Percentiles rank a stretch among this genome's conserved stretches.
These are phyloP conservation scores for Erodium trifolium DNA, from an alignment of 441 rosid species.

Conservation along the genomic window DNA sequence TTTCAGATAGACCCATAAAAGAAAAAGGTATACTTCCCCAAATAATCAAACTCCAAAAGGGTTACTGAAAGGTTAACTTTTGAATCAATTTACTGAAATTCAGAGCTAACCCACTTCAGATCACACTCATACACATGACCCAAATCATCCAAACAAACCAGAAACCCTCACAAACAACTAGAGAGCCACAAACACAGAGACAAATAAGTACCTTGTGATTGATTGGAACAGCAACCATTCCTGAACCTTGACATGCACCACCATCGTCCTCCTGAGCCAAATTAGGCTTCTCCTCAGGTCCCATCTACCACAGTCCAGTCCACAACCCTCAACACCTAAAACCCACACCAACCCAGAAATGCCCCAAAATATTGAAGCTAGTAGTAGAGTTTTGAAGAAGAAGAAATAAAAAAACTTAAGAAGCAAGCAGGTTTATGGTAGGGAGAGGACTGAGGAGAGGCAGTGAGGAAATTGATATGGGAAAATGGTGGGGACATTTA, in stretches of 20 bases:
- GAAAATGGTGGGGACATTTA: slow-evolving; percentile 9
- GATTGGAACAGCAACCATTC: slow-evolving; percentile 3
- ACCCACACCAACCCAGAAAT: slow-evolving; percentile 3
- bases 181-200: background rate
- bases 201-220: background rate
- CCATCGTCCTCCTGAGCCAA: slow-evolving; percentile 1
- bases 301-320: background rate
- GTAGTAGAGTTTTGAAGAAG: background rate
- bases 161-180: background rate
- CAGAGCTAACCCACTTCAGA: slow-evolving; percentile 3
- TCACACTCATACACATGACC: background rate
- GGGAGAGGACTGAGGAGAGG: background rate
- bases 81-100: background rate
- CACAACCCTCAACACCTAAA: slow-evolving; percentile 4
- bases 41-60: slow-evolving; percentile 1
- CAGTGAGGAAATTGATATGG: background rate
- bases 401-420: background rate
- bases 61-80: background rate
- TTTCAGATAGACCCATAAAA: slow-evolving; percentile 2
- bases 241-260: background rate
- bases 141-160: background rate
- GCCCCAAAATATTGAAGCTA: background rate
- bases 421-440: background rate
- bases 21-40: background rate
- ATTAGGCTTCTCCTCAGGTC: slow-evolving; percentile 7